Evolutionary conservation across 2,329 filamentous ascomycete species (phyloP).

Genomic region (Myriosclerotinia scirpicola): DNA sequence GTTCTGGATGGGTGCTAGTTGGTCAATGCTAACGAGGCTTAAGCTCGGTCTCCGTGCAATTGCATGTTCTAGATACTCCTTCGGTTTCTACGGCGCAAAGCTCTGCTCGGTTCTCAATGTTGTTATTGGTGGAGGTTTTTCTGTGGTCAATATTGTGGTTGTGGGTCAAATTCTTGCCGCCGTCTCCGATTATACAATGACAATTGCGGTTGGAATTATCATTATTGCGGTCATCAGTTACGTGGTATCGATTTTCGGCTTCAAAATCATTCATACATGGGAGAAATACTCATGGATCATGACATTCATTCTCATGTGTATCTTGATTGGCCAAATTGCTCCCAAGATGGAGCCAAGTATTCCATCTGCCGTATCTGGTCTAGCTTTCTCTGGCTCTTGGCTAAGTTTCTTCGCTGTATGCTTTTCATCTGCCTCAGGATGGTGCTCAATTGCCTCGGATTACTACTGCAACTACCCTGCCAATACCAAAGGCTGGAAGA

Average conservation of each 20-base stretch:
- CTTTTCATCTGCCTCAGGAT: slow-evolving; percentile 38
- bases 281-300: slow-evolving; percentile 52
- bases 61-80: slow-evolving; percentile 47
- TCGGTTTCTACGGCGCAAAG: slow-evolving; percentile 52
- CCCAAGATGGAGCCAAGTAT: slow-evolving; percentile 45
- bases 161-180: slow-evolving; percentile 43
- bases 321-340: slow-evolving; percentile 50
- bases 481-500: slow-evolving; percentile 39
- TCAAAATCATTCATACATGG: slow-evolving; percentile 47
- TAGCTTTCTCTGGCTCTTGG: slow-evolving; percentile 40
- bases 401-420: slow-evolving; percentile 37
- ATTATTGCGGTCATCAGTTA: slow-evolving; percentile 38
- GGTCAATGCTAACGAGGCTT: neutral
- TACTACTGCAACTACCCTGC: slow-evolving; percentile 41
- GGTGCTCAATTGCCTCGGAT: slow-evolving; percentile 40
- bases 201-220: slow-evolving; percentile 43
- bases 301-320: slow-evolving; percentile 49
- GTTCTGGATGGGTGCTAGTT: neutral
- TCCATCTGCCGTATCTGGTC: slow-evolving; percentile 40
- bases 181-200: slow-evolving; percentile 44
- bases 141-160: slow-evolving; percentile 49
- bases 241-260: slow-evolving; percentile 39
- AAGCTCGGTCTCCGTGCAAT: slow-evolving; percentile 46
- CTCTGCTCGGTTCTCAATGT: slow-evolving; percentile 49
- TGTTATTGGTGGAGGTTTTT: slow-evolving; percentile 45